These are phyloP conservation scores for Stellera chamaejasme DNA, from an alignment of 345 rosid genomes.

Conservation along the genomic window DNA sequence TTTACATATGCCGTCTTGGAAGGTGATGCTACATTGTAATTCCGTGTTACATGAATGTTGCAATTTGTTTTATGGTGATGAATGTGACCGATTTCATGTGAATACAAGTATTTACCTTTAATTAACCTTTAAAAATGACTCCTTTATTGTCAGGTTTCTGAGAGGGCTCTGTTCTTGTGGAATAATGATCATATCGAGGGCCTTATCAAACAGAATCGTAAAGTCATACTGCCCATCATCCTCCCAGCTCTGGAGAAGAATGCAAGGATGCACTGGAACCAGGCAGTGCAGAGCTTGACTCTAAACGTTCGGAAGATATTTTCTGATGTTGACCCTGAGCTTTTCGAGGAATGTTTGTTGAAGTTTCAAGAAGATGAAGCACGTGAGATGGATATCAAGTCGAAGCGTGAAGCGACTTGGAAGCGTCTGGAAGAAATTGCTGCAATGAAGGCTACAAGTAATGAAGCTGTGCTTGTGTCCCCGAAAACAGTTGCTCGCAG, in stretches of 20 bases:
- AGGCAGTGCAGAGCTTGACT: conserved; percentile 73
- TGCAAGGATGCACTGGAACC: conserved; percentile 73
- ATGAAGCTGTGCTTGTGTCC: conserved; percentile 38
- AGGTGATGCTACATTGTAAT: too few relatives aligned
- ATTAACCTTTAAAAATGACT: neutral
- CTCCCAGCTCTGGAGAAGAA: conserved; percentile 68
- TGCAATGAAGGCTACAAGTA: conserved; percentile 43
- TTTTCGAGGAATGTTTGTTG: conserved; percentile 60
- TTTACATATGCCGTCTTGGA: too few relatives aligned
- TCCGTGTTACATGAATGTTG: too few relatives aligned
- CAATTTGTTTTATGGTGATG: too few relatives aligned
- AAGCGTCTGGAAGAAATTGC: conserved; percentile 66
- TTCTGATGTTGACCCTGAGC: conserved; percentile 61
- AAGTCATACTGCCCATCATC: conserved; percentile 67
- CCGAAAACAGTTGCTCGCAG: conserved; percentile 16
- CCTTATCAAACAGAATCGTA: conserved; percentile 68
- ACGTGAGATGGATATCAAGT: conserved; percentile 35
- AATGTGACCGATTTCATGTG: too few relatives aligned
- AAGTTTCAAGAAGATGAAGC: conserved; percentile 61
- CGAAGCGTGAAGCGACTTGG: conserved; percentile 53
- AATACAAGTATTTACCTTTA: too few relatives aligned
- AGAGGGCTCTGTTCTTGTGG: conserved; percentile 80
- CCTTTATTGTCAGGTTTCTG: conserved; percentile 51
- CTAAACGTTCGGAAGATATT: conserved; percentile 68
- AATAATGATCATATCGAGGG: conserved; percentile 82